Percentiles rank a stretch among this genome's conserved stretches.
Evolutionary conservation across 495 filamentous ascomycete species (phyloP).

Genomic region (Cercophora newfieldiana): DNA sequence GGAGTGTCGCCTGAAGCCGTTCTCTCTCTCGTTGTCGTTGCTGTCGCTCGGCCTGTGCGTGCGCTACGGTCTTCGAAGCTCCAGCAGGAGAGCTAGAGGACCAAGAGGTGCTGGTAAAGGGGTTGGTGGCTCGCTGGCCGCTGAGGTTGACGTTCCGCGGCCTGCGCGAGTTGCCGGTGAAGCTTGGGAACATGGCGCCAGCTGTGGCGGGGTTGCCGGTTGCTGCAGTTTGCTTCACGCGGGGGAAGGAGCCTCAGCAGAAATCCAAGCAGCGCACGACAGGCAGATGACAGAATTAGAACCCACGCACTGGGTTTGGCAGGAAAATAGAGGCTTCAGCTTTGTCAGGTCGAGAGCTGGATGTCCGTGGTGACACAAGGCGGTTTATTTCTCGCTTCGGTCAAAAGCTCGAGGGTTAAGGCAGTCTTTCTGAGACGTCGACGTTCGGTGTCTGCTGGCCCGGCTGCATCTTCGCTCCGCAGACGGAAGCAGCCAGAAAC

Average conservation of each 20-base stretch:
- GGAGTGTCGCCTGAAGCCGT: conserved; percentile 68
- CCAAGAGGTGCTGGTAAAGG: conserved; percentile 62
- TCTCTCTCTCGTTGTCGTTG: conserved; percentile 81
- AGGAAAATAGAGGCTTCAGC: background rate
- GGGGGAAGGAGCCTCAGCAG: background rate
- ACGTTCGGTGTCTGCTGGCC: background rate
- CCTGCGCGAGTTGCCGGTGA: conserved; percentile 82
- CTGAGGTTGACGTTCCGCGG: conserved; percentile 92
- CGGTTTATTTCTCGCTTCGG: background rate
- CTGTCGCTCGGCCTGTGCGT: conserved; percentile 81
- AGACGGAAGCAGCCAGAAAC: conserved; percentile 8
- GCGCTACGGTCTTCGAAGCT: conserved; percentile 73
- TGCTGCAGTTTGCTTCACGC: background rate
- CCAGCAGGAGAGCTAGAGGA: conserved; percentile 49
- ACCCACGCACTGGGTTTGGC: background rate
- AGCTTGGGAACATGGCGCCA: conserved; percentile 76
- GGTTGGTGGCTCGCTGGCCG: conserved; percentile 71
- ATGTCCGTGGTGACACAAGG: background rate
- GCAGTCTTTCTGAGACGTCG: background rate
- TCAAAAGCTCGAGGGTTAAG: background rate
- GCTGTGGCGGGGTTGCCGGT: background rate
- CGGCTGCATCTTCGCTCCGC: conserved; percentile 2
- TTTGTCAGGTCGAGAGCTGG: background rate
- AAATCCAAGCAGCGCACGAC: background rate
- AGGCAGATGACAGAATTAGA: background rate